Evolutionary conservation across 441 rosid species (phyloP), one percentile per base, ranked within the genome.

Genomic region (Mallotus japonicus): DNA sequence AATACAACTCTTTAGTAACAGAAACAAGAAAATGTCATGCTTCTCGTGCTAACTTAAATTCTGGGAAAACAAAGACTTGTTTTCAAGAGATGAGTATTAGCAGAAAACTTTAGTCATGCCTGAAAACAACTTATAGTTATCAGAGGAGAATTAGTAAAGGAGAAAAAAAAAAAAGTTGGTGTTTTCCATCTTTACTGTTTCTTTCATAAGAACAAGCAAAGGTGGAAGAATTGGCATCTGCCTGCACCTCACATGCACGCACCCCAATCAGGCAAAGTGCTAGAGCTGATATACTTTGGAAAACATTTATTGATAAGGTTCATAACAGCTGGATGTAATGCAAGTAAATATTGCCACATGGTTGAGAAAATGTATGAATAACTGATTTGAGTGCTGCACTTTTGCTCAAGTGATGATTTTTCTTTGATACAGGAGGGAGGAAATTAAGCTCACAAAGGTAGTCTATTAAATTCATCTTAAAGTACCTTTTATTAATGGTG

Each of bases 401-500:
- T 67, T 4, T 20, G 16, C 14, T 20, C 20, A 24, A 14, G 3
- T 6, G 20, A 49, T 10, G 4, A 65, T 8, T 16, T 6, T 68
- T 22, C 62, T 6, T 46, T 61, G 13, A 7, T 49, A 61, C 8
- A 49, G 60, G 49, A 37, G 64, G n/a, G 49, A 37, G 70, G 32
- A 56, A 55, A 37, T 1, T 44, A 44, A 19, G 57, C 64, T 69
- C 54, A 37, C 15, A 24, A 37, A 56, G 24, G 20, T 60, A 4
- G 15, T 50, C 32, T n/a, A 32, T 20, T 37, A 12, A 54, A 60
- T 12, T 42, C 72, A 67, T 14, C 10, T 57, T 72, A 64, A 49
- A 70, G 4, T 73, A 91, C 99, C 96, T 91, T 84, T 92, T 95
- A 55, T 89, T 92, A 74, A 92, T 90, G 71, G 86, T 89, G 64